Base-by-base conservation (phyloP, 495 filamentous ascomycete genomes). In the Halenospora varia region DNA sequence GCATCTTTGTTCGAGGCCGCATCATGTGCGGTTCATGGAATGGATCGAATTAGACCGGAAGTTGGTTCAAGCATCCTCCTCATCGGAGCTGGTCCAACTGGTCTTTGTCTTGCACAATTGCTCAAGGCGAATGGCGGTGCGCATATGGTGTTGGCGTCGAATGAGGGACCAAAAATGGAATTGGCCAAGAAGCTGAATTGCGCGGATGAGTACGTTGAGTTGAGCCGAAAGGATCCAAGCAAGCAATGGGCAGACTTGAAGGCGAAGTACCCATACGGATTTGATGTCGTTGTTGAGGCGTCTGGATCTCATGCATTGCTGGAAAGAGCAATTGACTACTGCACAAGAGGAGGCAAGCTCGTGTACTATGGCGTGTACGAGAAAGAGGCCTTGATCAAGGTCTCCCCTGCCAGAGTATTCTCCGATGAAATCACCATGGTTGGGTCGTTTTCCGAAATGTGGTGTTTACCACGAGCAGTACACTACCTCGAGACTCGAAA, bases 61-160 rank as follows among this genome's bases (percentile, higher is more conserved):
- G 53, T 55, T 17, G 53, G 53, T 6, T 55, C 53, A 3, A 55
- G 29, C 20, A 55, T 55, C 23, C 53, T 55, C 18, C 22, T 55
- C 6, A 55, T 55, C 18, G 53, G 53, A 11, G 40, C 53, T 26
- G 53, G 53, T 10, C 53, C 53, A 24, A 55, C 53, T 8, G 53
- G 53, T 48, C 65, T 71, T 44, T 55, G 53, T 29, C 53, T 55
- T 18, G 53, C 53, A 46, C 53, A 55, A 26, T 20, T 55, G n/a
- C 24, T 55, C 15, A 55, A 55, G 25, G 53, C 53, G 11, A 55
- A 55, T 35, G 53, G 53, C 19, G 53, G 53, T n/a, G 53, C 53
- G 9, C 53, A 55, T 29, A 10, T 55, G n/a, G 53, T 55, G 15
- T 29, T 55, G 41, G 53, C 53, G 15, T 55, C 53, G 3, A 55